Evolutionary conservation across 129 eudicot species (phyloP), one percentile per base, ranked within the genome.

Genomic region (Escallonia herrerae): DNA sequence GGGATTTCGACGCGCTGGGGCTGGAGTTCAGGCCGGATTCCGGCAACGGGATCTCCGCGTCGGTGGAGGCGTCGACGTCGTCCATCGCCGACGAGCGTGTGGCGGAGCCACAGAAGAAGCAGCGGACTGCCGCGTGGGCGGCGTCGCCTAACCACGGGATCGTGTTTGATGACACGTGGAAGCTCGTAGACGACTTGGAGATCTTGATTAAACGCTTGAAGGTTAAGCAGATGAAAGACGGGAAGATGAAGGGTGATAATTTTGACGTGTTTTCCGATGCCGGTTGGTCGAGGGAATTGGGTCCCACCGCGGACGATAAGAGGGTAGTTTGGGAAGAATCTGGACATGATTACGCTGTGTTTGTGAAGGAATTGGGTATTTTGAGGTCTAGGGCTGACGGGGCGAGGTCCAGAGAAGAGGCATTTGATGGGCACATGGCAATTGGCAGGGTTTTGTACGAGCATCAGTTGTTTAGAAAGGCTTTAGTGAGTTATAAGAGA

Each of bases 381-480:
- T 84, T 93, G 80, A 89, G 99, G 71, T 71, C 83, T 1, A 76
- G 95, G 57, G 96, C 96, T 0, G 96, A 93, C 63, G 86, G 93
- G 57, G 79, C 99, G 0, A 68, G 91, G 64, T 93, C 99, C 0
- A 74, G 96, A 39, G 81, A 77, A 10, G 99, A 93, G 74, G 99
- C 99, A 1, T 93, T 86, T 61, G 99, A 93, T 74, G 99, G 96
- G 6, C 99, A 93, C 8, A 93, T 93, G 99, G 99, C 99, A 39
- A 83, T 93, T 57, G 99, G 99, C 9, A 83, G 99, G 58, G 91
- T 83, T 40, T 56, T 93, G 60, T 89, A 81, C 43, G 99, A 89
- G 61, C 85, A 93, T 47, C 81, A 71, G 54, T 45, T 93, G 67
- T 83, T 74, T 66, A 86, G 86, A 77, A 96, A 93, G 64, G 75